A percentile compares a stretch with the other conserved stretches of the same genome.
Conservation (phyloP, 2,329 filamentous ascomycete species). For the Pochonia chlamydosporia region DNA sequence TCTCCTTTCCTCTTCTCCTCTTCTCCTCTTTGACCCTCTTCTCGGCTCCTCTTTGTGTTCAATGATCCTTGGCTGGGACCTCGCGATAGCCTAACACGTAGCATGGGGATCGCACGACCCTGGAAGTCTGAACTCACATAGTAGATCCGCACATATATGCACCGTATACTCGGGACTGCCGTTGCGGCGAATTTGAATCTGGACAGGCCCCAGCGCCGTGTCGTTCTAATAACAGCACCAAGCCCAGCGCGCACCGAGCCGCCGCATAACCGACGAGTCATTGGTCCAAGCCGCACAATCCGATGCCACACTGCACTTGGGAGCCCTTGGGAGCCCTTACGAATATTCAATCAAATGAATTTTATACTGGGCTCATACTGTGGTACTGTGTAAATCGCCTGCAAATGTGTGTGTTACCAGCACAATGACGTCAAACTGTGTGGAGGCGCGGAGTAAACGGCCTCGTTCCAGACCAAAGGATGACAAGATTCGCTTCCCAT, state of each 20-base stretch:
- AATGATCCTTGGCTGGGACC: not conserved
- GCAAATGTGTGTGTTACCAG: too few relatives aligned
- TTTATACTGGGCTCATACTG: too few relatives aligned
- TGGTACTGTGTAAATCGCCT: too few relatives aligned
- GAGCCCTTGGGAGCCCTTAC: too few relatives aligned
- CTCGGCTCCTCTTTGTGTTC: not conserved
- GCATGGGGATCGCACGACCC: too few relatives aligned
- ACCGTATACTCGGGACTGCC: not conserved
- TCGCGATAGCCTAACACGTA: not conserved
- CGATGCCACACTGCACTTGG: too few relatives aligned
- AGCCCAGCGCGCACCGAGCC: not conserved
- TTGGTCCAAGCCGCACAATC: not conserved
- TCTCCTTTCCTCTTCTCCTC: not conserved
- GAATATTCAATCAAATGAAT: too few relatives aligned
- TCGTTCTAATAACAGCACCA: not conserved
- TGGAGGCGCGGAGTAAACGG: not conserved
- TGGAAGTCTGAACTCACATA: not conserved
- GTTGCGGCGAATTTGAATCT: not conserved
- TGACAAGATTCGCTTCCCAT: too few relatives aligned
- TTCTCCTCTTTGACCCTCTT: not conserved
- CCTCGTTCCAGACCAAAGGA: too few relatives aligned
- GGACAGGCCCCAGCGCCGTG: not conserved
- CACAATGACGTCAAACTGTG: not conserved
- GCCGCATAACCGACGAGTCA: not conserved
- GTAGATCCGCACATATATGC: not conserved